Percentiles rank a stretch among this genome's conserved stretches.
Evolutionary conservation across 495 filamentous ascomycete genomes (phyloP).

Genomic region (Penicillium odoratum): DNA sequence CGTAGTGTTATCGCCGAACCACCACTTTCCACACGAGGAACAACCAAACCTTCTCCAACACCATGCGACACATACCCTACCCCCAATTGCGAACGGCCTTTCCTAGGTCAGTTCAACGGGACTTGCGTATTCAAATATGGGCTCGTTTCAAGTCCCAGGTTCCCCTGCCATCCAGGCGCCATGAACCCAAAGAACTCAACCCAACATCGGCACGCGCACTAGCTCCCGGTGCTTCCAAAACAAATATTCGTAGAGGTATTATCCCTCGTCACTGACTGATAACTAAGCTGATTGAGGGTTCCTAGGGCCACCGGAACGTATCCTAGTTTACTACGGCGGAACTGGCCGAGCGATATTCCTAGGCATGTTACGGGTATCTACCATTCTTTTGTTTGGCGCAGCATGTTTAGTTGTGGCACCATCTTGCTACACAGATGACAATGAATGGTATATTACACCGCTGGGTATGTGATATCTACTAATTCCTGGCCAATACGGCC

Average conservation of each 20-base stretch:
- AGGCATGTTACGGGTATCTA: conserved; percentile 65
- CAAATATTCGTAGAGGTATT: conserved; percentile 33
- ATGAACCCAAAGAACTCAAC: conserved; percentile 26
- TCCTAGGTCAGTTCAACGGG: conserved; percentile 26
- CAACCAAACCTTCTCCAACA: conserved; percentile 9
- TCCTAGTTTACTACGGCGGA: conserved; percentile 74
- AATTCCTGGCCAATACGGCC: background rate
- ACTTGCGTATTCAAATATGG: conserved; percentile 30
- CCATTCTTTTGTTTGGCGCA: conserved; percentile 67
- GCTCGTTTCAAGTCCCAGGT: conserved; percentile 34
- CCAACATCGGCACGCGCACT: conserved; percentile 13
- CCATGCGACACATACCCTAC: conserved; percentile 35
- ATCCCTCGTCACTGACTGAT: background rate
- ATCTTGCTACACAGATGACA: conserved; percentile 50
- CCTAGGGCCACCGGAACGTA: conserved; percentile 51
- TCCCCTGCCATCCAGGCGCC: conserved; percentile 26
- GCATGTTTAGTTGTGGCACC: conserved; percentile 63
- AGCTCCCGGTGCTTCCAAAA: conserved; percentile 24
- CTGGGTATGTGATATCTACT: conserved; percentile 38
- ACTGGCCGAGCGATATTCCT: conserved; percentile 64
- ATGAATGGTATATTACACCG: conserved; percentile 45
- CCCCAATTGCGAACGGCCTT: conserved; percentile 36
- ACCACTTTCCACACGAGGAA: conserved; percentile 13
- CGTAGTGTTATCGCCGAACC: background rate
- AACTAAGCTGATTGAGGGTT: conserved; percentile 5